Evolutionary conservation across 1,284 basidiomycete species (phyloP), one percentile per base, ranked within the genome.

Genomic region (Ustilago esculenta): DNA sequence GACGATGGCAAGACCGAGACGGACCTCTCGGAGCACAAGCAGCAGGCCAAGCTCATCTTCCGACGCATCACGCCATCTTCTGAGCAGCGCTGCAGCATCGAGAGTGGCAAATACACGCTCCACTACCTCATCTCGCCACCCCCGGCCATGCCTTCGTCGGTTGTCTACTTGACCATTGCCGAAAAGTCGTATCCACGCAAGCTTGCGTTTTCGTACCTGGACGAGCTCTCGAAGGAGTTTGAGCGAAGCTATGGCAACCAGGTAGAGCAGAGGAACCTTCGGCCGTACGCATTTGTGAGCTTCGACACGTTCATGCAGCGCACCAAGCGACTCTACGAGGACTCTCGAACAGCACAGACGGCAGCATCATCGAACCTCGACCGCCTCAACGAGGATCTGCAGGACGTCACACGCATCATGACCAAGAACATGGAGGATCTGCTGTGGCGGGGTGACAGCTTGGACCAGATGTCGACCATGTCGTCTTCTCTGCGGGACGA

Each of bases 361-460:
- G 87, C 90, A 18, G 86, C 77, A 0, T 71, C 74, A 54, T 89
- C 88, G 18, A 87, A 88, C 60, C 82, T 99, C 50, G 93, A 94
- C 82, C 89, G 87, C 82, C 86, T 99, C 43, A 98, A 98, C 81
- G 93, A 94, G 79, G 95, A 98, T 74, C 85, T 99, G 48, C 92
- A 95, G 80, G 95, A 98, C 77, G 95, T 99, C 56, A 98, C 95
- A 44, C 86, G 92, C 73, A 98, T 99, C 84, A 98, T 98, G 96
- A 98, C 95, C n/a, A 99, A 98, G 85, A 98, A 98, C 82, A 99
- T 99, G 95, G 96, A 98, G 83, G 96, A 98, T 83, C 84, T 99
- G 54, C 84, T 99, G 33, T 98, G 94, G 95, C 86, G 95, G 82
- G 95, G 95, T 20, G 95, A 98, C 82, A 94, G 92, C 34, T 86